A percentile compares a stretch with the other conserved stretches of the same genome.
These are phyloP conservation scores for Hypoxylon sp. DNA, from an alignment of 2,329 filamentous ascomycete species.

Conservation along the genomic window DNA sequence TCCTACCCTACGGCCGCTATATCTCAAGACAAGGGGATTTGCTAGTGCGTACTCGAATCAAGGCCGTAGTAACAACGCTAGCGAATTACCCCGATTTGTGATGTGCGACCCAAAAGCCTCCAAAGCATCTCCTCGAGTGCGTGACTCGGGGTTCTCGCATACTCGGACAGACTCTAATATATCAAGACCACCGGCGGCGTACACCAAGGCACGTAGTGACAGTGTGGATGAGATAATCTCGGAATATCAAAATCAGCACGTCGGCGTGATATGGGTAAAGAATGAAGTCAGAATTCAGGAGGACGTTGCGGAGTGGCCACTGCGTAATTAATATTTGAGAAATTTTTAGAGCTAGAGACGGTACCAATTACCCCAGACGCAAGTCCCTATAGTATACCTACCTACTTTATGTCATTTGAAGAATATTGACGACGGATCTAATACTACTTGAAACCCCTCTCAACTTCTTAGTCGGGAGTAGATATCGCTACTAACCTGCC, in stretches of 20 bases:
- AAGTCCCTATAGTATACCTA: conserved; percentile 26
- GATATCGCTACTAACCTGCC: background rate
- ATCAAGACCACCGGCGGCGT: conserved; percentile 46
- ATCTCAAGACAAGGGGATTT: conserved; percentile 49
- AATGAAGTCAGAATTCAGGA: conserved; percentile 52
- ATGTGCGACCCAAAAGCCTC: conserved; percentile 40
- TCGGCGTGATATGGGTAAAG: conserved; percentile 52
- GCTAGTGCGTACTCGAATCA: conserved; percentile 42
- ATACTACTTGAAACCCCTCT: background rate
- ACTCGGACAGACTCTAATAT: conserved; percentile 34
- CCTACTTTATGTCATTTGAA: background rate
- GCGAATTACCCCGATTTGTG: conserved; percentile 52
- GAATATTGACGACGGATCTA: background rate
- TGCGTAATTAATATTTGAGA: conserved; percentile 38
- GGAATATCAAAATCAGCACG: conserved; percentile 48
- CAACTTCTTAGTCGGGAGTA: background rate
- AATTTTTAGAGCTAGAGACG: conserved; percentile 22
- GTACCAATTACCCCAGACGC: conserved; percentile 20
- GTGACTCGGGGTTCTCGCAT: conserved; percentile 49
- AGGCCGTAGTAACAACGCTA: conserved; percentile 31
- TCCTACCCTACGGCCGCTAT: conserved; percentile 50
- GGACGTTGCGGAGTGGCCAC: conserved; percentile 50
- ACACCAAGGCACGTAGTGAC: conserved; percentile 47
- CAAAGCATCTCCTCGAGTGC: conserved; percentile 28
- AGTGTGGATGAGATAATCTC: conserved; percentile 55